Evolutionary conservation across 306 rosid genomes (phyloP), one percentile per base, ranked within the genome.

Genomic region (Datisca glomerata): DNA sequence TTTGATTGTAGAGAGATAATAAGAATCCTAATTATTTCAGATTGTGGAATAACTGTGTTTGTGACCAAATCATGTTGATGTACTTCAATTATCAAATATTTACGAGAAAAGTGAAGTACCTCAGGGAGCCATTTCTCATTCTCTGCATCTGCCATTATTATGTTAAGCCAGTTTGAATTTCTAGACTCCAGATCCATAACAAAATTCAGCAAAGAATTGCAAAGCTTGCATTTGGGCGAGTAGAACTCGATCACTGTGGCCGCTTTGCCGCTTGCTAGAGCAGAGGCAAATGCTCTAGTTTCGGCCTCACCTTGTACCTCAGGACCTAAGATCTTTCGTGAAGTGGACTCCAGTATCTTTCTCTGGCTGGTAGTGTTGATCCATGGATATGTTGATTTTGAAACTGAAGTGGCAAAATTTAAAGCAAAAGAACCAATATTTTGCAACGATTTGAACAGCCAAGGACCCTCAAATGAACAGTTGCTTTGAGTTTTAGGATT

Each of bases 101-200:
- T 23, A 17, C 2, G 28, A 43, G 27, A 22, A 13, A 24, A 11
- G 18, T 6, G 24, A 11, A 18, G 18, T 56, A 72, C 79, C 74
- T 72, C 79, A 24, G 96, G 94, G 2, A 86, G 66, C 96, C 96
- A 87, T 45, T 69, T 79, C 12, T 74, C 65, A 47, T 82, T 87
- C 73, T 87, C 96, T 15, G 94, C 93, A 56, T 87, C 94, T 8
- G 85, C 96, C 96, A 82, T 74, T 13, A 82, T 93, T 51, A 87
- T 49, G 65, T 48, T 76, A 43, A 82, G 80, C 96, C 96, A 76
- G 6, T 71, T 65, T 51, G 67, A 58, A 45, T 87, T 82, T 51
- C 93, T 62, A 36, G 65, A 31, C 55, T 82, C 93, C 19, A 74
- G 56, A 59, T 87, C 89, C 23, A 59, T 25, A 11, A 82, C 85